Base-by-base conservation (phyloP, 192 early-diverging fungal genomes). In the Chytriomyces confervae region DNA sequence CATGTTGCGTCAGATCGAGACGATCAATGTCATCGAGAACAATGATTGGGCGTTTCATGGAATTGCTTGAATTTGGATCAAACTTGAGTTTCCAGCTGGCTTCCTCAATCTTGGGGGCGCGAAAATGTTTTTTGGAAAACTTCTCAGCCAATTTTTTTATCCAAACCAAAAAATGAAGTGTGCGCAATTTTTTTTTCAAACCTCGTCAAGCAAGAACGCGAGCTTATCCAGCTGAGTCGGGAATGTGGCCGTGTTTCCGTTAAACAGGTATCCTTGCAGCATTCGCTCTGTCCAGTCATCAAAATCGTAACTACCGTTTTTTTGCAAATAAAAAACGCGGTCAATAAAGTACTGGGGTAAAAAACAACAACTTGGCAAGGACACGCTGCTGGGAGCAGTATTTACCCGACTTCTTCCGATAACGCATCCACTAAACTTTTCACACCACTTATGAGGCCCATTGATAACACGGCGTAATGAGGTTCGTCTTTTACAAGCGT, bases 211-310 rank as follows among this genome's bases (percentile, higher is more conserved):
- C 6, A 79, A 48, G 60, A 79, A 79, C 10, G 78, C 51, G 27
- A 79, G 71, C 46, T 73, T 79, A 8, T 79, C 78, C 16, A 75
- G 50, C n/a, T 72, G 68, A 10, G 18, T 27, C 18, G 62, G 44
- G 72, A 65, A 13, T 3, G 18, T 64, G 7, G 53, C n/a, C 11
- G 49, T 51, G 45, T 24, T 51, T 11, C 18, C 16, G 11, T 77
- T 77, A 47, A 66, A 77, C 16, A 66, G 53, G 66, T 77, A 75
- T 7, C 61, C 69, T 70, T 70, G 69, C 20, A 70, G 69, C 46
- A 70, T 49, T 11, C 74, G 74, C 48, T 77, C 76, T 0, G 76
- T 77, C 76, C 76, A 77, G 68, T 77, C 76, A 47, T 77, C 66
- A 46, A 77, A 77, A 45, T 72, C 76, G 66, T 72, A 77, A 27